Evolutionary conservation across 1,139 yeast species (phyloP), one percentile per base, ranked within the genome.

Genomic region (Eremothecium gossypii): DNA sequence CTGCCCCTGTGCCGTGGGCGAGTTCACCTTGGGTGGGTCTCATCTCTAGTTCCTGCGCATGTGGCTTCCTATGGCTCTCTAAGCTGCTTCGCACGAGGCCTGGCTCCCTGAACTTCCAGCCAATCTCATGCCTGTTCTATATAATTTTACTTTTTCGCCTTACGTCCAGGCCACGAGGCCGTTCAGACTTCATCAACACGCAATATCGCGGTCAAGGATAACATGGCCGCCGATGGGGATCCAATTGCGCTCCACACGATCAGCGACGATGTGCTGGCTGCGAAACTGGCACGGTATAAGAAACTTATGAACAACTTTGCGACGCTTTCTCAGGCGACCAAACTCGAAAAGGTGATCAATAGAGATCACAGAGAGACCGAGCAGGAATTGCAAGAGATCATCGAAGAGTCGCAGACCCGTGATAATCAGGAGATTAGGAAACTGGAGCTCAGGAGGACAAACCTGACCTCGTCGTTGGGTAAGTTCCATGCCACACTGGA

Each of bases 371-470:
- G 28, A 2, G 44, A 50, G 9, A 52, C 57, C 7, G 13, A 38
- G 11, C 35, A 41, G n/a, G 32, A 42, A 20, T 45, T 59, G 36
- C 49, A 53, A 12, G 29, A 37, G 3, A 55, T 49, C 39, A 49
- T 59, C 12, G 47, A 49, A 12, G 49, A 45, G 12, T 43, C 55
- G 8, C 57, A 57, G 37, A 36, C 45, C 14, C 41, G 38, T 30
- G 63, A 60, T 38, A 57, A 58, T 33, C 59, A 54, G 42, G 59
- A 58, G 31, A 49, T 60, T n/a, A 57, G 63, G 42, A 60, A 55
- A 29, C 43, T 64, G 36, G 71, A 68, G 43, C 49, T 68, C 14
- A 57, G 67, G 6, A 57, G 75, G 47, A 68, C 75, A 4, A 73
- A 70, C 45, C 54, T 73, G 5, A 66, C 76, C 0, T 61, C 73